phyloP scores from a whole-genome alignment of 2,329 filamentous ascomycete genomes.

The Incumbomyces lentus region DNA sequence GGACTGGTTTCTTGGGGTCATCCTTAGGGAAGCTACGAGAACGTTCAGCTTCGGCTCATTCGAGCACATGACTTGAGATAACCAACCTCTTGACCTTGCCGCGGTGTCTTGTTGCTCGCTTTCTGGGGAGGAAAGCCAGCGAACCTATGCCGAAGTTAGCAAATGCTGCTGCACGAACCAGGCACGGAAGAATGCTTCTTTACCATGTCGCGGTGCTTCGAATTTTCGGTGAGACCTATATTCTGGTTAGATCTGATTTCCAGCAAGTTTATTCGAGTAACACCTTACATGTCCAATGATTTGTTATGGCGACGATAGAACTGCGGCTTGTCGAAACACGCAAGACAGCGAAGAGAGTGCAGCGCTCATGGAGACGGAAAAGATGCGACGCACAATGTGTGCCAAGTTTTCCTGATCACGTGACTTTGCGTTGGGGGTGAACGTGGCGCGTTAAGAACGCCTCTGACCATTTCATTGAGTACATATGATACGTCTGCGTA shows the following conservation, averaged over 20 bases:
- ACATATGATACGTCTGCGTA: no score
- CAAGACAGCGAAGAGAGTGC: background rate
- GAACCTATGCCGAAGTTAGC: slow-evolving; percentile 41
- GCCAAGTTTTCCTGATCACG: no score
- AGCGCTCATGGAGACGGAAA: no score
- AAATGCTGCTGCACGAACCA: slow-evolving; percentile 14
- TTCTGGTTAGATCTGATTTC: slow-evolving; percentile 1
- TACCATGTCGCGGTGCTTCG: slow-evolving; percentile 92
- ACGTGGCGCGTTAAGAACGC: no score
- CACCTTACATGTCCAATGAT: slow-evolving; percentile 3
- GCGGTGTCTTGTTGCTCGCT: slow-evolving; percentile 87
- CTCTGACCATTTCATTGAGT: no score
- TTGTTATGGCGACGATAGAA: background rate
- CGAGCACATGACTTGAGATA: slow-evolving; percentile 21
- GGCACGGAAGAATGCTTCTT: slow-evolving; percentile 23
- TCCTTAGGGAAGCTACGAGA: slow-evolving; percentile 88
- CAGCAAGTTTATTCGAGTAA: background rate
- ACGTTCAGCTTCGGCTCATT: slow-evolving; percentile 21
- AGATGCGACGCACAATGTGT: no score
- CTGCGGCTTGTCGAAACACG: background rate
- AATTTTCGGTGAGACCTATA: slow-evolving; percentile 52
- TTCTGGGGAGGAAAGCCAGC: slow-evolving; percentile 76
- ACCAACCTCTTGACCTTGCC: slow-evolving; percentile 95
- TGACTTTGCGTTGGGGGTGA: no score
- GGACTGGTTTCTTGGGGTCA: slow-evolving; percentile 98